Evolutionary conservation across 164 flowering plant species (phyloP).

Genomic region (Nymphaea colorata): DNA sequence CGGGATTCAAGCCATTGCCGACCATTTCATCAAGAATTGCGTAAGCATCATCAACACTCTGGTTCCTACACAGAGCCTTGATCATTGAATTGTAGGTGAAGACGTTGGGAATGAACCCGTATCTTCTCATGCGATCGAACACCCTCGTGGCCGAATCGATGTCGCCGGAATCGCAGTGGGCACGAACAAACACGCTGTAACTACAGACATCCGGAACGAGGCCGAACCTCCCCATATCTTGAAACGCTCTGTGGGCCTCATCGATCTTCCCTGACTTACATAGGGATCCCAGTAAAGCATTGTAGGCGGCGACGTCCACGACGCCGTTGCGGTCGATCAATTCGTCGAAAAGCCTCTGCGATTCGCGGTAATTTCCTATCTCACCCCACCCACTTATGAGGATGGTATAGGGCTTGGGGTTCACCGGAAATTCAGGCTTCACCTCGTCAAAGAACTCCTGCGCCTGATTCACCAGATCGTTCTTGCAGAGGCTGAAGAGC

Average conservation of each 20-base stretch:
- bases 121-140: conserved; percentile 66
- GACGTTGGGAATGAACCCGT: conserved; percentile 47
- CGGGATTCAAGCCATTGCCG: conserved; percentile 45
- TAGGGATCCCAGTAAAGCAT: conserved; percentile 49
- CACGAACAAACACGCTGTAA: conserved; percentile 57
- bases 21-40: conserved; percentile 64
- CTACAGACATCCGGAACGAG: conserved; percentile 57
- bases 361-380: conserved; percentile 27
- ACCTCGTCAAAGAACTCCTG: conserved; percentile 50
- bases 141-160: conserved; percentile 49
- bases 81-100: conserved; percentile 63
- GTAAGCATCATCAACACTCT: conserved; percentile 62
- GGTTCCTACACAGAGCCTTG: conserved; percentile 47
- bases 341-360: conserved; percentile 68
- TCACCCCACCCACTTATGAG: conserved; percentile 72
- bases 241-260: conserved; percentile 51
- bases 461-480: conserved; percentile 50
- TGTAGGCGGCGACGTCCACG: conserved; percentile 50
- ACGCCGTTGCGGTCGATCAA: conserved; percentile 43
- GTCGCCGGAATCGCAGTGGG: conserved; percentile 51
- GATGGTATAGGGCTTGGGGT: conserved; percentile 56
- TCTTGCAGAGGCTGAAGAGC: conserved; percentile 44
- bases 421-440: conserved; percentile 28
- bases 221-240: conserved; percentile 40
- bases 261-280: conserved; percentile 53